Evolutionary conservation across 2,329 filamentous ascomycete genomes (phyloP), one percentile per base, ranked within the genome.

Genomic region (Pseudogymnoascus sp.): DNA sequence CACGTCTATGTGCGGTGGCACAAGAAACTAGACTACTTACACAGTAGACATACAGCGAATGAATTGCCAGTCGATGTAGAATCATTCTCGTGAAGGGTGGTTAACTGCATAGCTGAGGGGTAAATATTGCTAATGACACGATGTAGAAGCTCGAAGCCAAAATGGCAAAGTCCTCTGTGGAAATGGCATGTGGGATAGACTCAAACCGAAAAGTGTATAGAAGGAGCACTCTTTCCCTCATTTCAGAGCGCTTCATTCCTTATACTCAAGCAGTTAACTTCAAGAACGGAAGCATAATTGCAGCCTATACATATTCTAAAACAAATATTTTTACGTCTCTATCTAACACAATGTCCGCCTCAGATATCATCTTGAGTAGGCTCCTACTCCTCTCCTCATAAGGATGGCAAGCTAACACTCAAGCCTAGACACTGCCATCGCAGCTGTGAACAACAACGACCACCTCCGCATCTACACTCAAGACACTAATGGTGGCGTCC

Each of bases 401-500:
- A 41, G 7, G 38, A 41, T 41, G 16, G 2, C 16, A 19, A 41
- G 38, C 38, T 41, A 12, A 41, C 16, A 21, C 38, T 41, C 16
- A 10, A 41, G 4, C 38, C 29, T 12, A 55, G 45, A 33, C 45
- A 62, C 62, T 33, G 59, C 59, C 35, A 39, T 66, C 19, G 64
- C 63, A 6, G 55, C 55, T 31, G 61, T 65, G 16, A 65, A 65
- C 63, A 41, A 60, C 35, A 60, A 55, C 37, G 26, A 60, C 19
- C 55, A 60, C 61, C 61, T 65, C 35, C 63, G 65, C 29, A 14
- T 66, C 29, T 66, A 66, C 62, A 38, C 41, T 12, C 62, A 49
- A 6, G 63, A 62, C 29, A 41, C 45, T 14, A 62, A 63, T 35
- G 65, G 65, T 38, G 63, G 61, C 49, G 45, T 65, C 43, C 65